Base-by-base conservation (phyloP, 805 yeast genomes). In the Dipodascopsis uninucleata region DNA sequence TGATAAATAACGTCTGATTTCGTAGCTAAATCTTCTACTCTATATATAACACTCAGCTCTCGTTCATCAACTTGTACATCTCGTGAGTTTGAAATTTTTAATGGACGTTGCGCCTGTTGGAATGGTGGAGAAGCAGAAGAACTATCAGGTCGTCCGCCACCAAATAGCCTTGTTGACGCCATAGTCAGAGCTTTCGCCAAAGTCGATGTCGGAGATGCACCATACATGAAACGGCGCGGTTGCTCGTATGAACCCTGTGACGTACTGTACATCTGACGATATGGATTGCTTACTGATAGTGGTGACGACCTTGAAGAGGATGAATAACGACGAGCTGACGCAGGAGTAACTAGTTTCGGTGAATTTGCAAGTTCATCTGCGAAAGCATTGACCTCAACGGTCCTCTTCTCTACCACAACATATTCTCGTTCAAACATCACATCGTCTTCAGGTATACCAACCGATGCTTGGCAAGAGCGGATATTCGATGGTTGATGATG, bases 351-450 rank as follows among this genome's bases (percentile, higher is more conserved):
- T 12, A 31, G 24, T 33, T 42, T 46, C 16, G 55, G 54, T 17
- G 55, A 40, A 23, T 39, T 45, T 12, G 86, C 89, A 40, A 90
- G 68, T 62, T 89, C 96, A 64, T 90, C 97, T 2, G 98, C 98
- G 45, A 93, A 71, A 2, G 95, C 90, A 68, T 90, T 90, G 6
- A 90, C 95, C 61, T 93, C 97, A 3, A 90, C 97, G 0, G 93
- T 86, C 39, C 95, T 76, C 63, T 90, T 93, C 63, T 90, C 97
- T 23, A 90, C 89, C 31, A 90, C 95, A 26, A 90, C 97, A 58
- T 90, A 90, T 59, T 88, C 97, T 54, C 78, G 81, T 57, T 87
- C 96, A 45, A 80, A 44, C 53, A 49, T 44, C 12, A 49, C 47
- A 21, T 50, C 55, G 28, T 50, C 49, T 26, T 50, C 55, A 3